Evolutionary conservation across 2,329 filamentous ascomycete species (phyloP), one percentile per base, ranked within the genome.

Genomic region (Knufia fluminis): DNA sequence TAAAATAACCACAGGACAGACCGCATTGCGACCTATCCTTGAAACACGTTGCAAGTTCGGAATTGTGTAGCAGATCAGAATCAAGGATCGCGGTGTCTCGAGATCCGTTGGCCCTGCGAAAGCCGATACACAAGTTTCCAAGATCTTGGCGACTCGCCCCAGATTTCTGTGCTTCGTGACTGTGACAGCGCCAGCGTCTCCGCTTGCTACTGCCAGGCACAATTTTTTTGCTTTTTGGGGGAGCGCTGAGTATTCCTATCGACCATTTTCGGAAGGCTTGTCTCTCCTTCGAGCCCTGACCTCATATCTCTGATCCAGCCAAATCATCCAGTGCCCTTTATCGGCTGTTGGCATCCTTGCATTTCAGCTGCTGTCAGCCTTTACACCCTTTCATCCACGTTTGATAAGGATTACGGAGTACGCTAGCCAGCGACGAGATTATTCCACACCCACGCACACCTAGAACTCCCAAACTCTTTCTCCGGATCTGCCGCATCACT

Each of bases 401-500:
- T 36, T 36, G 43, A 36, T 35, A 36, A 36, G 19, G 28, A 36
- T 33, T 46, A 46, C 28, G 17, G 31, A 38, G 19, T 35, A 46
- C 43, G 43, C 43, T 46, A 46, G 43, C n/a, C 23, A n/a, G 17
- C 31, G 12, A 12, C 43, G 43, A 46, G 22, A 46, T 36, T 35
- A 46, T 46, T 45, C 28, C 46, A 12, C 19, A 33, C 14, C 43
- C 23, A 46, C 24, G 16, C 45, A 39, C 31, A 38, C 33, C 22
- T 24, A 16, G n/a, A 19, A 33, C 28, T 22, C 16, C 9, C 16
- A 3, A 40, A 28, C 7, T 9, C 24, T 31, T 28, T 41, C 36
- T 41, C 22, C 33, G 23, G 35, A 48, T 41, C 33, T 41, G 36
- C 46, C 41, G 33, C 32, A 48, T 41, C 46, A 48, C 28, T 32